Conservation (phyloP, 2,329 filamentous ascomycete genomes). For the Calonectria pseudoturangicola region DNA sequence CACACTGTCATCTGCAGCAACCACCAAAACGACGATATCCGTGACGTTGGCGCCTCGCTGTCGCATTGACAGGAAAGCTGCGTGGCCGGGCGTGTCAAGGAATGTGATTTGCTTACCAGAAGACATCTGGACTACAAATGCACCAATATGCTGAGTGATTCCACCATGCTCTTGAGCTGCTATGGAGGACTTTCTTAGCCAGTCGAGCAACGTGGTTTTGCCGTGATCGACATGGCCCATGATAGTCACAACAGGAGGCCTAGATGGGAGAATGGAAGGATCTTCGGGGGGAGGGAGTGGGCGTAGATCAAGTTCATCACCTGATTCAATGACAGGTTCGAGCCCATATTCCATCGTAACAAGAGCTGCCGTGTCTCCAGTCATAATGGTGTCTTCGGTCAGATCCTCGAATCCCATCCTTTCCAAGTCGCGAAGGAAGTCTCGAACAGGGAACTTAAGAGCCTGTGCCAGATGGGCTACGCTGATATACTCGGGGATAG, state of each 20-base stretch:
- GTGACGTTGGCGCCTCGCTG: constrained; percentile 96
- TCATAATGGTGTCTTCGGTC: constrained; percentile 88
- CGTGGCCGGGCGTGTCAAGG: constrained; percentile 96
- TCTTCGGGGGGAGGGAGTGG: constrained; percentile 82
- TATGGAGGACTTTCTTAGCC: constrained; percentile 92
- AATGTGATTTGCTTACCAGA: constrained; percentile 95
- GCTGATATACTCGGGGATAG: constrained; percentile 92
- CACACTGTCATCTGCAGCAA: constrained; percentile 97
- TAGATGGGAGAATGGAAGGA: constrained; percentile 78
- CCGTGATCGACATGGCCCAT: constrained; percentile 99
- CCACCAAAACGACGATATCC: constrained; percentile 96
- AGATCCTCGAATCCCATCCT: constrained; percentile 94
- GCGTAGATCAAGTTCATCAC: constrained; percentile 80
- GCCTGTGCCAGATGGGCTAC: constrained; percentile 87
- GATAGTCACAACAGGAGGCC: constrained; percentile 97
- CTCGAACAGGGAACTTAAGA: constrained; percentile 80
- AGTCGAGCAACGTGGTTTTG: constrained; percentile 97
- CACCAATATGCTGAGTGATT: constrained; percentile 98
- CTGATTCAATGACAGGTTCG: constrained; percentile 85
- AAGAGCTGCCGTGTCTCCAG: constrained; percentile 91
- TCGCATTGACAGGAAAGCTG: constrained; percentile 96
- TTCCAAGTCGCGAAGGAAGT: constrained; percentile 85
- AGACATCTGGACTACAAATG: constrained; percentile 92
- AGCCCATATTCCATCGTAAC: constrained; percentile 95
- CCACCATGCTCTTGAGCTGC: constrained; percentile 95